phyloP scores from a whole-genome alignment of 2,329 filamentous ascomycete species.

The Phaeosphaeriaceae sp. region DNA sequence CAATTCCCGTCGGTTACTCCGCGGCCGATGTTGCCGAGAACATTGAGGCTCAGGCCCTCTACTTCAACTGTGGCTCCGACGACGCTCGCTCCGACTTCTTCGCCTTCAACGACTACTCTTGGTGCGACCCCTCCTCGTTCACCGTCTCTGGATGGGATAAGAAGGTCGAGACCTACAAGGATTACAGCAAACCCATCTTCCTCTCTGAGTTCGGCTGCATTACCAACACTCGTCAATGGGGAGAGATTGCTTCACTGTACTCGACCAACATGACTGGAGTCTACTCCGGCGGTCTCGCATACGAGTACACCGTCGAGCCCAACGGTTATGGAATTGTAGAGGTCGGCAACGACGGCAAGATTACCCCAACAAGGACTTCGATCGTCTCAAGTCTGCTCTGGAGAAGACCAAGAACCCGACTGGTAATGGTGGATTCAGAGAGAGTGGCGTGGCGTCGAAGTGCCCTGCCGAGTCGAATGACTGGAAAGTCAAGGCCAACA shows the following conservation, averaged over 20 bases:
- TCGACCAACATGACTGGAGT: constrained; percentile 79
- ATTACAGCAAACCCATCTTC: constrained; percentile 65
- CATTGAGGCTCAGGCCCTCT: constrained; percentile 82
- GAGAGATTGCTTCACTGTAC: constrained; percentile 82
- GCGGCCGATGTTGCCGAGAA: constrained; percentile 85
- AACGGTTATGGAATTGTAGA: constrained; percentile 80
- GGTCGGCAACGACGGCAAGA: constrained; percentile 59
- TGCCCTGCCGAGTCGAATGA: constrained; percentile 61
- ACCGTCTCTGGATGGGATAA: constrained; percentile 74
- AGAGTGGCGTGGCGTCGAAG: constrained; percentile 57
- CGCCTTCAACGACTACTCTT: constrained; percentile 89
- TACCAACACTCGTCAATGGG: constrained; percentile 79
- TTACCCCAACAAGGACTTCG: constrained; percentile 69
- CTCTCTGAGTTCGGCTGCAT: constrained; percentile 93
- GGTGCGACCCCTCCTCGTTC: constrained; percentile 67
- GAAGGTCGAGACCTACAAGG: constrained; percentile 45
- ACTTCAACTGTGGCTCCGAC: constrained; percentile 91
- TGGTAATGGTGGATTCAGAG: constrained; percentile 65
- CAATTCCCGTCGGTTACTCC: constrained; percentile 80
- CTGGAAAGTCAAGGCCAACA: constrained; percentile 61
- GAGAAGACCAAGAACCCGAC: constrained; percentile 57
- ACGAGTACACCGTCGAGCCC: constrained; percentile 78
- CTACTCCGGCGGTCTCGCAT: constrained; percentile 94
- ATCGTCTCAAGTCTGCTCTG: constrained; percentile 60
- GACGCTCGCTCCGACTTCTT: constrained; percentile 88